Conservation (phyloP, 2,329 filamentous ascomycete species). For the Microsporum audouinii region DNA sequence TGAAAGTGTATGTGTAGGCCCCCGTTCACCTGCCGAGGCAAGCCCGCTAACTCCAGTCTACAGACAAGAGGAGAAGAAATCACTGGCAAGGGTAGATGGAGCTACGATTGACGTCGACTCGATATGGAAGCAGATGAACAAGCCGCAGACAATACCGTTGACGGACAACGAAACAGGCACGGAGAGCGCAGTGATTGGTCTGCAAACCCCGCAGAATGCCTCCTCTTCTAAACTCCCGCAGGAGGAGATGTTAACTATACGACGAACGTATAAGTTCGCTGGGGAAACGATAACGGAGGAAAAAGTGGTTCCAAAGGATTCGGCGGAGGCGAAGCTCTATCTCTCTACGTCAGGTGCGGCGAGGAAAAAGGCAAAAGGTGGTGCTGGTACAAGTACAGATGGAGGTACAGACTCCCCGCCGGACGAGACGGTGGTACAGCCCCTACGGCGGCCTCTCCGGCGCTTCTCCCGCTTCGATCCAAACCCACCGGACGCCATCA, state of each 20-base stretch:
- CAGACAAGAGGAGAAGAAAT: constrained; percentile 39
- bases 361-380: constrained; percentile 26
- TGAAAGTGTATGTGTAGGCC: constrained; percentile 30
- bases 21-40: background rate
- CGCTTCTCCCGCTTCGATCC: constrained; percentile 38
- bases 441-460: constrained; percentile 30
- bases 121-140: constrained; percentile 44
- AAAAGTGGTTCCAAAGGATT: constrained; percentile 42
- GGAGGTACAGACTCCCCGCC: background rate
- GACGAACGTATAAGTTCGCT: constrained; percentile 47
- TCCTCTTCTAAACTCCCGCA: constrained; percentile 5
- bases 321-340: constrained; percentile 45
- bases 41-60: constrained; percentile 1
- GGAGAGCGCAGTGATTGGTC: background rate
- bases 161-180: constrained; percentile 12
- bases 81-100: constrained; percentile 35
- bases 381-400: constrained; percentile 12
- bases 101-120: constrained; percentile 47
- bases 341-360: constrained; percentile 28
- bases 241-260: constrained; percentile 44
- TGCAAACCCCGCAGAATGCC: background rate
- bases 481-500: constrained; percentile 33
- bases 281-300: constrained; percentile 45
- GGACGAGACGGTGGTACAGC: constrained; percentile 13
- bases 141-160: constrained; percentile 18